Base-by-base conservation (phyloP, 1,284 basidiomycete species). In the Ceratobasidium sp. region DNA sequence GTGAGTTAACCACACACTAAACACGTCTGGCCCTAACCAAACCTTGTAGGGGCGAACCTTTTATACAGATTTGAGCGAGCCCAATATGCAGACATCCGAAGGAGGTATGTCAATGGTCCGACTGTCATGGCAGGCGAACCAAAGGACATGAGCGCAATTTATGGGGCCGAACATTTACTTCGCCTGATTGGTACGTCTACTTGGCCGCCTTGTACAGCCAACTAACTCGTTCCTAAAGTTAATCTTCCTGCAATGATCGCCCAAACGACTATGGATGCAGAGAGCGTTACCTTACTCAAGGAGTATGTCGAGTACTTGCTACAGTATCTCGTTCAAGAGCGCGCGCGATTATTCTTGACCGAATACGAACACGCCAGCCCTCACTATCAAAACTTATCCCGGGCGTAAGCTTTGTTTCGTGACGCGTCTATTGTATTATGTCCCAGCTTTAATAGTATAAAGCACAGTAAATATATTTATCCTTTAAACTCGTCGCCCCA, bases 91-190 rank as follows among this genome's bases (percentile, higher is more conserved):
- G 87, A 92, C 53, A 85, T 93, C 29, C 86, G 93, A 45, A 89
- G 91, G 75, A 82, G 86, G 73, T 92, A 89, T 74, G 86, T 91
- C 74, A 90, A 89, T 15, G 87, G 89, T 0, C 87, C 85, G 52
- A 84, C 85, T 40, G 89, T 91, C 25, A 79, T 84, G 64, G 80
- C 88, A 3, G 90, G 87, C 2, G 82, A 87, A 72, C 90, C 92
- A 76, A 91, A 89, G 76, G 90, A 94, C 74, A 93, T 97, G 86
- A 94, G 93, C 77, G 83, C 87, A 64, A 85, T 98, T 20, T 99
- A 99, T 75, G 97, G 96, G 0, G 94, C 93, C 3, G 96, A 99
- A 77, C 96, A 99, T 78, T 78, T 99, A 15, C 78, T 98, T 70
- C 83, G 96, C 60, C 89, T 99, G 84, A 84, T 99, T 73, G 96